Conservation (phyloP, 768 basidiomycete genomes). For the Daedaleopsis nitida region DNA sequence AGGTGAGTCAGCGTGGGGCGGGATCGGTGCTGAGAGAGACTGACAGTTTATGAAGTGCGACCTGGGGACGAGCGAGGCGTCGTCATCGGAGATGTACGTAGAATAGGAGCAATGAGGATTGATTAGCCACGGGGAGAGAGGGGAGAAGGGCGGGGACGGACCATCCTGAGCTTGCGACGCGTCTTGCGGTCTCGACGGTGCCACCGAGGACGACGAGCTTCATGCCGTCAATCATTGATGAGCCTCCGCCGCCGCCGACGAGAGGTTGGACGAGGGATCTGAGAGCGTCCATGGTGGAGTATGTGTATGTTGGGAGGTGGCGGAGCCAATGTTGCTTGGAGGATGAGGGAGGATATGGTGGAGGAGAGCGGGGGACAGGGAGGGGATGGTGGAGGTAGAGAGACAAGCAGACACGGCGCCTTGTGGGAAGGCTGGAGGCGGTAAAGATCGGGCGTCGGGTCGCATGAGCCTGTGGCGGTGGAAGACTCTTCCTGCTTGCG, state of each 20-base stretch:
- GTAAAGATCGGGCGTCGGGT: conserved; percentile 13
- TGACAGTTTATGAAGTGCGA: conserved; percentile 87
- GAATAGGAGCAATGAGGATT: conserved; percentile 15
- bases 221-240: conserved; percentile 84
- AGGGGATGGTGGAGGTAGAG: conserved; percentile 27
- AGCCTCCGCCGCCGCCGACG: conserved; percentile 71
- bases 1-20: conserved; percentile 15
- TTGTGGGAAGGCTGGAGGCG: conserved; percentile 18
- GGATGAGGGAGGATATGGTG: conserved; percentile 27
- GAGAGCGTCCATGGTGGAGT: conserved; percentile 69
- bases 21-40: conserved; percentile 30
- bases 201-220: conserved; percentile 89
- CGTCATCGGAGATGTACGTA: conserved; percentile 5
- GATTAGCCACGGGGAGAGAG: conserved; percentile 3
- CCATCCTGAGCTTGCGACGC: conserved; percentile 84
- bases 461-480: conserved; percentile 15
- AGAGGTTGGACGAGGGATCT: conserved; percentile 82
- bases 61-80: conserved; percentile 44
- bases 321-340: conserved; percentile 42
- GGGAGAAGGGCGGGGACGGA: conserved; percentile 35
- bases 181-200: conserved; percentile 83
- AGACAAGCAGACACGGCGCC: conserved; percentile 22
- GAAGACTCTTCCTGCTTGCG: conserved; percentile 1
- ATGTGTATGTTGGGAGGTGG: conserved; percentile 22
- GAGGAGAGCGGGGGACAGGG: conserved; percentile 24